Evolutionary conservation across 2,329 filamentous ascomycete genomes (phyloP).

Genomic region (Botryotinia globosa): DNA sequence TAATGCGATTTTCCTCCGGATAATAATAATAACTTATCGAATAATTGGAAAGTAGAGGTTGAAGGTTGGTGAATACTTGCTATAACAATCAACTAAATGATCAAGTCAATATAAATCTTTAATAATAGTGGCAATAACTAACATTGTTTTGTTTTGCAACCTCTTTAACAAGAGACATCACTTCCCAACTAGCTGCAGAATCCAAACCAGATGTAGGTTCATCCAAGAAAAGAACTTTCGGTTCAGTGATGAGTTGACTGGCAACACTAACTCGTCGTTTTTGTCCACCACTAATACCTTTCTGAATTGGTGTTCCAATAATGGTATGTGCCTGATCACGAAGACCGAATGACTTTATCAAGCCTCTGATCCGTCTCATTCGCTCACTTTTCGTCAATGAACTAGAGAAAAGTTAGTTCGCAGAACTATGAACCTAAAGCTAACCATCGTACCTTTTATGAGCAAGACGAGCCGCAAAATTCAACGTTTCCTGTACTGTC

Average conservation of each 20-base stretch:
- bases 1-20: conserved; percentile 70
- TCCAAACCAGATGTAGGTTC: conserved; percentile 87
- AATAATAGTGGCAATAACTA: conserved; percentile 41
- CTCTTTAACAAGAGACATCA: conserved; percentile 63
- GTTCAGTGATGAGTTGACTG: conserved; percentile 75
- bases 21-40: conserved; percentile 74
- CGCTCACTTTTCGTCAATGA: conserved; percentile 52
- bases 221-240: conserved; percentile 65
- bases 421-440: neutral
- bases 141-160: conserved; percentile 48
- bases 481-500: conserved; percentile 75
- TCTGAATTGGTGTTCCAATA: conserved; percentile 77
- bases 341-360: conserved; percentile 73
- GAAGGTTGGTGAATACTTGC: conserved; percentile 86
- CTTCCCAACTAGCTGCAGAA: conserved; percentile 57
- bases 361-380: conserved; percentile 58
- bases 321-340: conserved; percentile 65
- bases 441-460: conserved; percentile 47
- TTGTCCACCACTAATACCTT: conserved; percentile 82
- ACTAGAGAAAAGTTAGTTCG: conserved; percentile 30
- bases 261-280: conserved; percentile 79
- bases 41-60: conserved; percentile 73
- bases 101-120: conserved; percentile 44
- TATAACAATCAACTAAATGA: conserved; percentile 65
- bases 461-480: conserved; percentile 71